These are phyloP conservation scores for Colletotrichum sp. DNA, from an alignment of 2,329 filamentous ascomycete species.

Conservation along the genomic window DNA sequence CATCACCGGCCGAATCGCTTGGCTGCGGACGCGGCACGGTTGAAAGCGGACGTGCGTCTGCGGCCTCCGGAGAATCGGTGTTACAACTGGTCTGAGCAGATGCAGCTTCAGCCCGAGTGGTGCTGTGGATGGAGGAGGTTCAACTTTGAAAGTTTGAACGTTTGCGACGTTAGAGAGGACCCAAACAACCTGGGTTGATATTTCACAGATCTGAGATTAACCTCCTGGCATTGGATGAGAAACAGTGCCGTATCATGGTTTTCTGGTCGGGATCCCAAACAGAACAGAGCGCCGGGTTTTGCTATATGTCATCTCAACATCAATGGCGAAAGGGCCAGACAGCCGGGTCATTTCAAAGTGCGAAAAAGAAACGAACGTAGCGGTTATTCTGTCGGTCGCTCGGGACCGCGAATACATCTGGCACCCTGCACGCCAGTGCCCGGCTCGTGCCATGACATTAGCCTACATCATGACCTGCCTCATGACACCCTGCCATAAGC, in stretches of 20 bases:
- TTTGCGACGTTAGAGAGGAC: background rate
- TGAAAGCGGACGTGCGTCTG: conserved; percentile 1
- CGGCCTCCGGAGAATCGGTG: background rate
- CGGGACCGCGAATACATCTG: background rate
- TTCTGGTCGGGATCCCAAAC: background rate
- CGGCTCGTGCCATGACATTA: background rate
- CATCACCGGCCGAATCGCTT: background rate
- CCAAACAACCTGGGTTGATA: background rate
- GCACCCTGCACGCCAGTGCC: background rate
- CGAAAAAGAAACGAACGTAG: background rate
- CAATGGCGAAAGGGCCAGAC: background rate
- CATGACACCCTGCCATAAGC: background rate
- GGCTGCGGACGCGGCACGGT: conserved; percentile 4
- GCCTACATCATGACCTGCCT: background rate
- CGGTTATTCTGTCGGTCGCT: background rate
- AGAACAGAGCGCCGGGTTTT: background rate
- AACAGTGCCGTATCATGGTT: background rate
- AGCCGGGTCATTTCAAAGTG: background rate
- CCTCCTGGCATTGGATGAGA: background rate
- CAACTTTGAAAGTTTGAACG: background rate
- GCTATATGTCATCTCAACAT: background rate
- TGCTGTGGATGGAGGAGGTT: background rate
- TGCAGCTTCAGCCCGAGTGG: background rate
- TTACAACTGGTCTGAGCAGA: background rate
- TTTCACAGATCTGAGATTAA: background rate